Percentiles rank a stretch among this genome's conserved stretches.
These are phyloP conservation scores for Castanospermum australe DNA, from an alignment of 306 rosid species.

Conservation along the genomic window DNA sequence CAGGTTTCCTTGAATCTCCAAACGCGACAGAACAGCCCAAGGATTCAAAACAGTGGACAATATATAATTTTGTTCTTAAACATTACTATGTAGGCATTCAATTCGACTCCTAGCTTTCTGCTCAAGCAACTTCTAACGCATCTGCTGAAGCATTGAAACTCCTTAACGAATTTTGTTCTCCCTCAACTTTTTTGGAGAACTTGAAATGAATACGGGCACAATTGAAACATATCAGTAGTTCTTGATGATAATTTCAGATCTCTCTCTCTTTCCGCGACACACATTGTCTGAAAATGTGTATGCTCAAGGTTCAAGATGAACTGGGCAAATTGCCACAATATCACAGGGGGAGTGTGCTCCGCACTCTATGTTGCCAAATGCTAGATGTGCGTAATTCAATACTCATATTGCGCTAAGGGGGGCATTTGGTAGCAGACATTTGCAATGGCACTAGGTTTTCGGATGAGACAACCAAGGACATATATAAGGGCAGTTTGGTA, in stretches of 20 bases:
- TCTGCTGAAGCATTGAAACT: background rate
- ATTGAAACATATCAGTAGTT: background rate
- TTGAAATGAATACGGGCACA: background rate
- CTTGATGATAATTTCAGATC: background rate
- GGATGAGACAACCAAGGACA: too few species aligned
- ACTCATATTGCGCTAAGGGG: too few species aligned
- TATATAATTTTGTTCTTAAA: background rate
- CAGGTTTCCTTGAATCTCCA: constrained; percentile 28
- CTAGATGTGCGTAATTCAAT: background rate
- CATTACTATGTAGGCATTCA: background rate
- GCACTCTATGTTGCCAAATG: background rate
- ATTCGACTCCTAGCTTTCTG: background rate
- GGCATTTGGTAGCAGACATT: too few species aligned
- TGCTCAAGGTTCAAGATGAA: too few species aligned
- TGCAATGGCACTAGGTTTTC: too few species aligned
- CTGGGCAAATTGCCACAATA: too few species aligned
- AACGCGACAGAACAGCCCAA: background rate
- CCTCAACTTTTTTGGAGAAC: background rate
- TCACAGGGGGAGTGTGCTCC: background rate
- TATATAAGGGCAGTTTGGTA: too few species aligned
- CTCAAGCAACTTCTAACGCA: background rate
- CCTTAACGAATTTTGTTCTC: background rate
- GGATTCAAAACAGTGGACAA: background rate
- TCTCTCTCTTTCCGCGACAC: background rate
- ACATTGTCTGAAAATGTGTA: too few species aligned